Evolutionary conservation across 2,329 filamentous ascomycete genomes (phyloP).

Genomic region (Phyllosticta capitalensis): DNA sequence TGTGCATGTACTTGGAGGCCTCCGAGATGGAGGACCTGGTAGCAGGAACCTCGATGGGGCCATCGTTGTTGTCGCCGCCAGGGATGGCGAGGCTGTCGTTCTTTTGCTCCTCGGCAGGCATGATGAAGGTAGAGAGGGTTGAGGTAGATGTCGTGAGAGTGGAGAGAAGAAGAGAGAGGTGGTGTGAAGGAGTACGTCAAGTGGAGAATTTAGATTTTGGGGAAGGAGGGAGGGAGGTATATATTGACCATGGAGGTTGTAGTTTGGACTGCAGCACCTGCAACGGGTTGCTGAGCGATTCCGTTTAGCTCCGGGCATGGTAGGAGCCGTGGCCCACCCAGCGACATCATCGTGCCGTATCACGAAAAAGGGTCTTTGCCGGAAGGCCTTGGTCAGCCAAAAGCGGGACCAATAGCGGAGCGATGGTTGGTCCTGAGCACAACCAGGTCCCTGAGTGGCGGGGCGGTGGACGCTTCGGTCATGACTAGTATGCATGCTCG

Average conservation of each 20-base stretch:
- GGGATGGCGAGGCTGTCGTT: constrained; percentile 33
- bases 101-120: constrained; percentile 49
- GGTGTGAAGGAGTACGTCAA: not conserved
- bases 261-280: not conserved
- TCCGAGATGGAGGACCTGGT: constrained; percentile 60
- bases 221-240: constrained; percentile 5
- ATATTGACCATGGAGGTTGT: constrained; percentile 2
- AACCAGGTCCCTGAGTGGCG: constrained; percentile 10
- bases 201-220: not conserved
- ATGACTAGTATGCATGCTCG: not conserved
- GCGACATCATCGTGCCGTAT: constrained; percentile 13
- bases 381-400: constrained; percentile 10
- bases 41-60: constrained; percentile 55
- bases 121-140: constrained; percentile 29
- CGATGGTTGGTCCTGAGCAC: not conserved
- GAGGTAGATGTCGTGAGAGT: not conserved
- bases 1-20: constrained; percentile 62
- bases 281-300: not conserved
- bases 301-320: constrained; percentile 10
- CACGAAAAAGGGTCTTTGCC: constrained; percentile 10
- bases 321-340: constrained; percentile 11
- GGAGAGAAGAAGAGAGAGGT: constrained; percentile 1
- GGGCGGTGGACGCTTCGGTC: not conserved
- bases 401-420: constrained; percentile 12
- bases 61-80: constrained; percentile 27